phyloP scores from a whole-genome alignment of 306 rosid genomes.

The Ormosia semicastrata region DNA sequence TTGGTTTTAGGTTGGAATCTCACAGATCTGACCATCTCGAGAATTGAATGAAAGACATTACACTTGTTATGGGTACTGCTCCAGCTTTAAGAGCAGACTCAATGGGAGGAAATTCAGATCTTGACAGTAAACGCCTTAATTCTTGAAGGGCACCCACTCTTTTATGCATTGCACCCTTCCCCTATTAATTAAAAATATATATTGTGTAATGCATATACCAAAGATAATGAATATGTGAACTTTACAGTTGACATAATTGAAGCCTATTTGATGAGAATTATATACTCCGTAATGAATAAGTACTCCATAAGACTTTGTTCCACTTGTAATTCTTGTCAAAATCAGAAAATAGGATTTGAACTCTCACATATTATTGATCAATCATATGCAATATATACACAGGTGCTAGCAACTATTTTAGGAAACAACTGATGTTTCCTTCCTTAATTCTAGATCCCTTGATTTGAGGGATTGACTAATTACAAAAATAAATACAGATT shows the following conservation, averaged over 20 bases:
- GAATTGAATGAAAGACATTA: slow-evolving; percentile 94
- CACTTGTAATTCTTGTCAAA: too few species aligned
- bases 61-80: slow-evolving; percentile 63
- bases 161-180: slow-evolving; percentile 83
- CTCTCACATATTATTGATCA: too few species aligned
- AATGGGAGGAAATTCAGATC: slow-evolving; percentile 88
- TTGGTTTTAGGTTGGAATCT: too few species aligned
- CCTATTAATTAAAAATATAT: slow-evolving; percentile 48
- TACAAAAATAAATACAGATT: too few species aligned
- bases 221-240: slow-evolving; percentile 3
- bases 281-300: too few species aligned
- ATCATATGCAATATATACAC: too few species aligned
- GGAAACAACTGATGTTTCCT: too few species aligned
- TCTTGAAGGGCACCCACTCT: slow-evolving; percentile 78
- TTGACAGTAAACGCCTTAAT: slow-evolving; percentile 76
- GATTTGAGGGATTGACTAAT: too few species aligned
- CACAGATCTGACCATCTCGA: slow-evolving; percentile 95
- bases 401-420: too few species aligned
- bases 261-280: not conserved
- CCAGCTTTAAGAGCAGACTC: slow-evolving; percentile 87
- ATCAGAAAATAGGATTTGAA: too few species aligned
- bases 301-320: too few species aligned
- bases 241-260: slow-evolving; percentile 5
- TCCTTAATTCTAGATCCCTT: too few species aligned
- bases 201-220: not conserved